A percentile compares a stretch with the other conserved stretches of the same genome.
Evolutionary conservation across 2,329 filamentous ascomycete genomes (phyloP).

Genomic region (Chrysoporthe deuterocubensis): DNA sequence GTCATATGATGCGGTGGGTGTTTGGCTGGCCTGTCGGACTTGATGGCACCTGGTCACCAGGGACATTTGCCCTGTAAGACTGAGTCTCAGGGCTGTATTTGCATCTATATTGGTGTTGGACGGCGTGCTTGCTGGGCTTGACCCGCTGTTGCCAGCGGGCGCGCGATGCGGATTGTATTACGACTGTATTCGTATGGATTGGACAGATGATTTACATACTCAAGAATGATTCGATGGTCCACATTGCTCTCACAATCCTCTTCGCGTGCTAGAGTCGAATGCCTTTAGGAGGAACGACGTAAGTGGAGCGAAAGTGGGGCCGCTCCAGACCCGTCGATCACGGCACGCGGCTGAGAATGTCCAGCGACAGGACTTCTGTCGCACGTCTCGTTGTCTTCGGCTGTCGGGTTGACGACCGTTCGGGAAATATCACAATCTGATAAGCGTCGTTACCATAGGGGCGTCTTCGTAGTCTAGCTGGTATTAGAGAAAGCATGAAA

Average conservation of each 20-base stretch:
- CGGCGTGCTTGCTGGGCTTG: conserved; percentile 3
- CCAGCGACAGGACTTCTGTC: not conserved
- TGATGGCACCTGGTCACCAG: no score
- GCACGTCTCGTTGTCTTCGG: not conserved
- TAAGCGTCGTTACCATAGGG: not conserved
- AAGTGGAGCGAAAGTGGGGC: not conserved
- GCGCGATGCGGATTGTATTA: not conserved
- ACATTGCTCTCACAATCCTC: not conserved
- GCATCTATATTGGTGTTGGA: conserved; percentile 11
- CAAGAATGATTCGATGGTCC: not conserved
- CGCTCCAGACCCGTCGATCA: not conserved
- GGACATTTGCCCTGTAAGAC: not conserved
- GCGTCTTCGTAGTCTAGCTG: not conserved
- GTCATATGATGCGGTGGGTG: no score
- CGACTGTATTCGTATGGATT: conserved; percentile 20
- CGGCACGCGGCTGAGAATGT: not conserved
- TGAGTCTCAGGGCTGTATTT: not conserved
- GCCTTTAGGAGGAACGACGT: not conserved
- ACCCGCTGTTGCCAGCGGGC: not conserved
- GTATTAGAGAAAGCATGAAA: not conserved
- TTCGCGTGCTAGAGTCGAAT: not conserved
- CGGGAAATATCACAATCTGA: not conserved
- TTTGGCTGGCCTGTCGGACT: no score
- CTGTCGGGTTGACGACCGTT: not conserved
- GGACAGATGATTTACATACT: conserved; percentile 21